Percentiles rank a stretch among this genome's conserved stretches.
Conservation (phyloP, 768 basidiomycete species). For the Boletus barrowsii region DNA sequence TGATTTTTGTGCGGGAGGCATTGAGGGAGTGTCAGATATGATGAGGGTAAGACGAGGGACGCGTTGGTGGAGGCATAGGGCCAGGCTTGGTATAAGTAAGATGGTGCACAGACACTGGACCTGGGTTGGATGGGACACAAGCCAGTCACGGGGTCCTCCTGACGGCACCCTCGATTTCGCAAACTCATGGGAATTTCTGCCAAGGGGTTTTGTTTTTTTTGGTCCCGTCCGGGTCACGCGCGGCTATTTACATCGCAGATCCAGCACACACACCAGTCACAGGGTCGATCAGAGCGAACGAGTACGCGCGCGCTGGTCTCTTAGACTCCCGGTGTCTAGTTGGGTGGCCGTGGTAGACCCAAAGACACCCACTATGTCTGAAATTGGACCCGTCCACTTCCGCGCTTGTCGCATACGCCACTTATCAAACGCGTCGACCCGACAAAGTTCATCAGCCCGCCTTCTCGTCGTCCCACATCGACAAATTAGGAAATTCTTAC, state of each 20-base stretch:
- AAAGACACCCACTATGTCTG: slow-evolving; percentile 22
- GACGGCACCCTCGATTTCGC: slow-evolving; percentile 20
- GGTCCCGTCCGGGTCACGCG: slow-evolving; percentile 19
- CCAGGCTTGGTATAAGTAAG: slow-evolving; percentile 30
- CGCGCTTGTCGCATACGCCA: slow-evolving; percentile 36
- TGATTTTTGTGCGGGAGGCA: slow-evolving; percentile 42
- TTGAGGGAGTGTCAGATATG: slow-evolving; percentile 2
- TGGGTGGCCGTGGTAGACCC: slow-evolving; percentile 11
- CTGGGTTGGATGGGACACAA: slow-evolving; percentile 1
- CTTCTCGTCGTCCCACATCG: neutral
- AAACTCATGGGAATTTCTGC: slow-evolving; percentile 18
- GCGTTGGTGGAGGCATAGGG: slow-evolving; percentile 23
- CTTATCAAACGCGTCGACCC: slow-evolving; percentile 24
- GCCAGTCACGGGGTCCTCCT: slow-evolving; percentile 20
- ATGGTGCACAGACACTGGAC: neutral
- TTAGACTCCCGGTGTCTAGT: slow-evolving; percentile 7
- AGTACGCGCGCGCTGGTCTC: neutral
- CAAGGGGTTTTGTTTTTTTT: slow-evolving; percentile 20
- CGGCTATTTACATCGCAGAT: slow-evolving; percentile 22
- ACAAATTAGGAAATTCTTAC: slow-evolving; percentile 1
- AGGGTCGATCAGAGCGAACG: too few relatives aligned
- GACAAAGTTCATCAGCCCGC: slow-evolving; percentile 21
- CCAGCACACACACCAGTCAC: slow-evolving; percentile 9
- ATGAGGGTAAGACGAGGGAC: slow-evolving; percentile 10
- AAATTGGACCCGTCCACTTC: slow-evolving; percentile 22